A percentile compares a stretch with the other conserved stretches of the same genome.
Evolutionary conservation across 2,329 filamentous ascomycete species (phyloP).

Genomic region (Aspergillus jensenii): DNA sequence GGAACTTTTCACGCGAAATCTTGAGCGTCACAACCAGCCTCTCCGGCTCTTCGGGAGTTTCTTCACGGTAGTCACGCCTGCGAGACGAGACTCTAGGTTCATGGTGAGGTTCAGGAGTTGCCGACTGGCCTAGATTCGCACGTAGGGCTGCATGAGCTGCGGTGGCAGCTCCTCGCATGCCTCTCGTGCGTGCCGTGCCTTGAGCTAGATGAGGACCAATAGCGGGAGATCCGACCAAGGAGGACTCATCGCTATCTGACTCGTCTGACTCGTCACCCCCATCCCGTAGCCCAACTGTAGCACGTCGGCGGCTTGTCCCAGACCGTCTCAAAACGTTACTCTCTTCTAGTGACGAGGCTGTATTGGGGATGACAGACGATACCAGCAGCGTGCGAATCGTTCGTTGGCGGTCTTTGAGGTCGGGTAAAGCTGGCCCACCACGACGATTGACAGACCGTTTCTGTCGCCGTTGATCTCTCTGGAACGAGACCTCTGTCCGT

Average conservation of each 20-base stretch:
- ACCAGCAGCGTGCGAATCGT: constrained; percentile 92
- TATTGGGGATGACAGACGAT: constrained; percentile 87
- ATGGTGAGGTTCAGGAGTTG: constrained; percentile 77
- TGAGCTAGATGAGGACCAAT: constrained; percentile 64
- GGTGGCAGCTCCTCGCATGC: constrained; percentile 83
- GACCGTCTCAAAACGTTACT: constrained; percentile 83
- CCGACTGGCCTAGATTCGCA: constrained; percentile 72
- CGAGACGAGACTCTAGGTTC: constrained; percentile 69
- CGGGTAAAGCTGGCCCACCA: constrained; percentile 89
- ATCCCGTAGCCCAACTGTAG: constrained; percentile 57
- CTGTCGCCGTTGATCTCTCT: constrained; percentile 87
- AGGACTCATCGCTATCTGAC: constrained; percentile 86
- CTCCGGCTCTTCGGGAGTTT: constrained; percentile 70
- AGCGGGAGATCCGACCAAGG: constrained; percentile 74
- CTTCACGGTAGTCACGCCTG: constrained; percentile 70
- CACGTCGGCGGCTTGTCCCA: constrained; percentile 60
- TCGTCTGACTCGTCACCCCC: constrained; percentile 78
- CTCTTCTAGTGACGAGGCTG: constrained; percentile 75
- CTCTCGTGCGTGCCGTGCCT: constrained; percentile 81
- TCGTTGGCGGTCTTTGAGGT: constrained; percentile 89
- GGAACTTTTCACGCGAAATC: constrained; percentile 70
- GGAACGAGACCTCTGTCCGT: constrained; percentile 86
- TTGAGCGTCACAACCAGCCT: constrained; percentile 72
- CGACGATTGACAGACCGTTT: constrained; percentile 93
- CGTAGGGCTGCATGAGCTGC: constrained; percentile 84